A percentile compares a stretch with the other conserved stretches of the same genome.
Conservation (phyloP, 345 rosid species). For the Adansonia digitata region DNA sequence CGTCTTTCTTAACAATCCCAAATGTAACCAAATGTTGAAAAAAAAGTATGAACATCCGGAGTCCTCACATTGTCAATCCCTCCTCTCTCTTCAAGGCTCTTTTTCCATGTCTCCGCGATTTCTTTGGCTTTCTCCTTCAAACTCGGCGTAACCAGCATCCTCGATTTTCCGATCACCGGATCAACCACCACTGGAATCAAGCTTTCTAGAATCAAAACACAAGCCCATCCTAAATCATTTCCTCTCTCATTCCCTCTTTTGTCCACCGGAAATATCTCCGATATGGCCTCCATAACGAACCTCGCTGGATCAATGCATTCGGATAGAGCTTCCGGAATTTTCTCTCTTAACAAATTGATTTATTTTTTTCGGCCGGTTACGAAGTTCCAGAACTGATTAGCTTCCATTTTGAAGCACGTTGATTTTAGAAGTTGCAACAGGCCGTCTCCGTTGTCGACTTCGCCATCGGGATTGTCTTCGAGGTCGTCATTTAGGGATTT, state of each 20-base stretch:
- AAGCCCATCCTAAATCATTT: conserved; percentile 94
- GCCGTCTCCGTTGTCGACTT: conserved; percentile 79
- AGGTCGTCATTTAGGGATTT: conserved; percentile 29
- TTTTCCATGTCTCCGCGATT: conserved; percentile 92
- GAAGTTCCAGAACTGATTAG: conserved; percentile 72
- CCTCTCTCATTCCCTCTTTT: conserved; percentile 44
- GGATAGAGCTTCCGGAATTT: conserved; percentile 58
- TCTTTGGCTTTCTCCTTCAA: conserved; percentile 67
- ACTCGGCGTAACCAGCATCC: conserved; percentile 71
- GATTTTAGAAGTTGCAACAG: conserved; percentile 42
- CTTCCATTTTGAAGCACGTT: conserved; percentile 64
- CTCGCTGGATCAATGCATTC: conserved; percentile 90
- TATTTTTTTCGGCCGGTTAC: conserved; percentile 78
- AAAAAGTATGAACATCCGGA: conserved; percentile 96
- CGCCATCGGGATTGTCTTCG: conserved; percentile 47
- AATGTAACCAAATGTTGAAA: conserved; percentile 93
- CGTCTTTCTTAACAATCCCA: conserved; percentile 77
- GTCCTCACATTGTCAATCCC: conserved; percentile 91
- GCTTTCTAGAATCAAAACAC: conserved; percentile 82
- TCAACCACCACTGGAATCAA: conserved; percentile 83
- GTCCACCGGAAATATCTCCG: conserved; percentile 91
- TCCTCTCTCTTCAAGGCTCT: conserved; percentile 83
- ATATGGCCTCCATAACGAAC: conserved; percentile 77
- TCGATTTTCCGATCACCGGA: conserved; percentile 76
- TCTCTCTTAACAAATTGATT: conserved; percentile 50